Base-by-base conservation (phyloP, 1,284 basidiomycete genomes). In the Afroboletus lepidellus region DNA sequence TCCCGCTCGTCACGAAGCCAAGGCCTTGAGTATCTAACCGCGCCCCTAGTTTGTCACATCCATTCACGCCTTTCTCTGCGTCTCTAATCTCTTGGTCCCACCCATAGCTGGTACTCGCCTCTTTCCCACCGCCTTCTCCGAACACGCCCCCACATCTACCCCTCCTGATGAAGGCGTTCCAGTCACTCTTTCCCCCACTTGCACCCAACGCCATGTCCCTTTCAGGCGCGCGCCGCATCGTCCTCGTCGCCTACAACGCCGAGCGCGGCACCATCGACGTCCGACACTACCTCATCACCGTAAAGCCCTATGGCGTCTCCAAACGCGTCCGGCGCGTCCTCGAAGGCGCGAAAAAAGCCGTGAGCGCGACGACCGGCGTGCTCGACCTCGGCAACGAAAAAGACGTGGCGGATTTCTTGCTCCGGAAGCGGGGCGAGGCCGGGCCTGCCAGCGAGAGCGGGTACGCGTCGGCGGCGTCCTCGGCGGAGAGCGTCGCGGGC, bases 321-420 rank as follows among this genome's bases (percentile, higher is more conserved):
- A 87, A 86, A 65, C 87, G 93, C 50, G 89, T 99, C n/a, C 84
- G 94, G 11, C 87, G 88, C 57, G 80, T 98, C 27, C 79, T 99
- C 48, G 91, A 92, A 65, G 88, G 87, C 29, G 66, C 73, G 1
- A 73, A 78, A 48, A 69, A 67, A 39, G 64, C 75, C 9, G 66
- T 70, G 41, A 71, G 71, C 50, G 64, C 69, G 7, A 55, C 58
- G n/a, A 67, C 70, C 12, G 72, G 76, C 1, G 69, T 92, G 21
- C 77, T 95, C 24, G 85, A 99, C 69, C 81, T 99, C 13, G 85
- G 90, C 3, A 87, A 85, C 58, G 92, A 95, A 61, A 87, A 90
- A 64, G 96, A 99, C 69, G 90, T 99, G 43, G 92, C 95, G 3
- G 96, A 99, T 70, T 99, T 98, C 70, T 74, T 99, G 53, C 77